A percentile compares a stretch with the other conserved stretches of the same genome.
Evolutionary conservation across 1,139 yeast genomes (phyloP).

Genomic region (Meyerozyma smithsonii): DNA sequence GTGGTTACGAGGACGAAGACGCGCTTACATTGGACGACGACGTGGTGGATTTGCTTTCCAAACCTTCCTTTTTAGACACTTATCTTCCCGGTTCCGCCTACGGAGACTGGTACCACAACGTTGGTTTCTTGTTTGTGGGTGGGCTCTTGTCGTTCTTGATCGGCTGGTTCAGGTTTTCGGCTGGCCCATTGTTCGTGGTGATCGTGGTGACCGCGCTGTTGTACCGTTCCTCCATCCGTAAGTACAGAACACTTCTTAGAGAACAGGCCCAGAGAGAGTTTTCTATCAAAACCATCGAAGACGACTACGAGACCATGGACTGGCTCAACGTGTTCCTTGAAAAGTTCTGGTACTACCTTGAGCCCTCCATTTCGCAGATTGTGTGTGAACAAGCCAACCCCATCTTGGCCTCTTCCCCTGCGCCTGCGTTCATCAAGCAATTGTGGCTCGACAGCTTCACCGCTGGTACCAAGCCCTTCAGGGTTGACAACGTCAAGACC

Average conservation of each 20-base stretch:
- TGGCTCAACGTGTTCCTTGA: conserved; percentile 87
- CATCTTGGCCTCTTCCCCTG: conserved; percentile 66
- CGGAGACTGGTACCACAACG: conserved; percentile 96
- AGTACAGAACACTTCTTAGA: conserved; percentile 68
- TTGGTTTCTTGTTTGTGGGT: conserved; percentile 60
- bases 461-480: conserved; percentile 90
- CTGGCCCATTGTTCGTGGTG: conserved; percentile 77
- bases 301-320: conserved; percentile 89
- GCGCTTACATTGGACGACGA: conserved; percentile 65
- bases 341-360: conserved; percentile 87
- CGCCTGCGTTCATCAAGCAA: conserved; percentile 78
- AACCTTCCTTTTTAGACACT: conserved; percentile 65
- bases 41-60: conserved; percentile 57
- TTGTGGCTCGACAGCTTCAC: conserved; percentile 87
- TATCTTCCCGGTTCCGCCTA: conserved; percentile 67
- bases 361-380: conserved; percentile 85
- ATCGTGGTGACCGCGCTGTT: conserved; percentile 55
- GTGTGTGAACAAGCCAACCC: conserved; percentile 84
- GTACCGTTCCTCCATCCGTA: conserved; percentile 80
- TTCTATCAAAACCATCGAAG: conserved; percentile 73
- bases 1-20: conserved; percentile 75
- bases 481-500: conserved; percentile 85
- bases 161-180: conserved; percentile 72
- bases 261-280: conserved; percentile 83
- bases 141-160: conserved; percentile 71